phyloP scores from a whole-genome alignment of 2,329 filamentous ascomycete genomes.

The Aspergillus pseudotamarii region DNA sequence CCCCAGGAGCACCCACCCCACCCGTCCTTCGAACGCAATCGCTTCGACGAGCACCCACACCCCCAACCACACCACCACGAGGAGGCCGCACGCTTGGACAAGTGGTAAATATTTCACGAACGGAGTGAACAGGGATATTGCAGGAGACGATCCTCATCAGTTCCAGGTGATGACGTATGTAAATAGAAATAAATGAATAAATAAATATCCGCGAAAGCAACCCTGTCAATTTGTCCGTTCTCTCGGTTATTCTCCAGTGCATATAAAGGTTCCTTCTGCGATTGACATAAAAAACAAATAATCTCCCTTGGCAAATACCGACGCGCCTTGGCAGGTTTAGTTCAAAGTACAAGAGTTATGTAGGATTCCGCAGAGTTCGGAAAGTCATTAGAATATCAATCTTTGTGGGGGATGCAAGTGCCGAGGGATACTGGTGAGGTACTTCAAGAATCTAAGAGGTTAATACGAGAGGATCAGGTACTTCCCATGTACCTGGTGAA shows the following conservation, averaged over 20 bases:
- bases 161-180: slow-evolving; percentile 8
- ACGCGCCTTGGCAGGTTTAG: slow-evolving; percentile 5
- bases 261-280: not conserved
- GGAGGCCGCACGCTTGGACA: not conserved
- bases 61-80: too few species aligned
- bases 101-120: slow-evolving; percentile 23
- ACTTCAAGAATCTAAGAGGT: too few species aligned
- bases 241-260: not conserved
- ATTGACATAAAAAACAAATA: slow-evolving; percentile 9
- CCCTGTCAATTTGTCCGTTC: not conserved
- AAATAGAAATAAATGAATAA: slow-evolving; percentile 8
- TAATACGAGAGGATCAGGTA: not conserved
- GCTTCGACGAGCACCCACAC: too few species aligned
- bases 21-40: slow-evolving; percentile 24
- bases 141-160: not conserved
- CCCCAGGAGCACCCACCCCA: slow-evolving; percentile 45
- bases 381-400: not conserved
- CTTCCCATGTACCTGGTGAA: not conserved
- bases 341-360: slow-evolving; percentile 14
- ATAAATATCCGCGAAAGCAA: not conserved
- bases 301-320: not conserved
- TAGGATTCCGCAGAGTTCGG: slow-evolving; percentile 22
- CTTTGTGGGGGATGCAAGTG: too few species aligned
- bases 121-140: not conserved
- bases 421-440: too few species aligned